phyloP scores from a whole-genome alignment of 768 basidiomycete genomes.

The Kwoniella pini region DNA sequence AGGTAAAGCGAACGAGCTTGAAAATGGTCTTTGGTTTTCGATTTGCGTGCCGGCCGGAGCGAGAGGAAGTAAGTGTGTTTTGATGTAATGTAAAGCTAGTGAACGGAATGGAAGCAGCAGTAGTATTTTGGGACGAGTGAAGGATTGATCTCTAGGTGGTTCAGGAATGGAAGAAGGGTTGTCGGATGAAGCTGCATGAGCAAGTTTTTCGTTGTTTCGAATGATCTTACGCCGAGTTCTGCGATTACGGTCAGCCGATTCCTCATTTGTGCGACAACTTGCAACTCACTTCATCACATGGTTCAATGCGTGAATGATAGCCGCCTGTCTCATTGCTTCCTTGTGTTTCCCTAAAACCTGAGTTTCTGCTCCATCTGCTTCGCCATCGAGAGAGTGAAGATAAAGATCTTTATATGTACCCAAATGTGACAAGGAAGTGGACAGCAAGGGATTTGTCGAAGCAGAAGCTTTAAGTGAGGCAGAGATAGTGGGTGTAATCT shows the following conservation, averaged over 20 bases:
- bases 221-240: conserved; percentile 88
- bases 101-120: conserved; percentile 92
- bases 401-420: conserved; percentile 73
- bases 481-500: conserved; percentile 57
- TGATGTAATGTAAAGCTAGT: conserved; percentile 77
- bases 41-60: conserved; percentile 72
- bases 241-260: background rate
- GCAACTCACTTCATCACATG: conserved; percentile 78
- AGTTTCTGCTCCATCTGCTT: conserved; percentile 54
- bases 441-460: conserved; percentile 42
- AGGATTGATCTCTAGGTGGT: conserved; percentile 83
- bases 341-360: conserved; percentile 57
- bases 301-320: conserved; percentile 78
- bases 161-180: conserved; percentile 66
- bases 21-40: conserved; percentile 82
- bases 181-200: conserved; percentile 61
- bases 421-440: conserved; percentile 63
- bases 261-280: background rate
- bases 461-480: conserved; percentile 60
- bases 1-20: conserved; percentile 79
- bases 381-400: conserved; percentile 66
- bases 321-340: conserved; percentile 65
- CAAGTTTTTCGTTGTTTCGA: conserved; percentile 91
- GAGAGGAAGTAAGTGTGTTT: conserved; percentile 72
- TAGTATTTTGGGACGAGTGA: conserved; percentile 91